A percentile compares a stretch with the other conserved stretches of the same genome.
These are phyloP conservation scores for Diaporthe sp. DNA, from an alignment of 2,329 filamentous ascomycete genomes.

Conservation along the genomic window DNA sequence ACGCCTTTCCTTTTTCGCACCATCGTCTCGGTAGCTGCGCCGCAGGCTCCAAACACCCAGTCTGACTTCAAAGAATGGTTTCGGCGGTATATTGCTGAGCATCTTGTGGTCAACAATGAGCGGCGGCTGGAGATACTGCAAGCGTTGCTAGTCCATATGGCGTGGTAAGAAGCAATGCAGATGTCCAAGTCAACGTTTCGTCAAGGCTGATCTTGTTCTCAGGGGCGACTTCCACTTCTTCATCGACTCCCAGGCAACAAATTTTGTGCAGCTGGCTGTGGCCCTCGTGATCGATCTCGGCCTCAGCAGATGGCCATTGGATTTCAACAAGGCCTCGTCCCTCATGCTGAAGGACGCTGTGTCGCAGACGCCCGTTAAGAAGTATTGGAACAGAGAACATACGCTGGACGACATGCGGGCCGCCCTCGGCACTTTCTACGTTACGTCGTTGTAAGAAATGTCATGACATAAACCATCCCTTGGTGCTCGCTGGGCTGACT, in stretches of 20 bases:
- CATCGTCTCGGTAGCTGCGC: conserved; percentile 50
- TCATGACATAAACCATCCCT: too few species aligned
- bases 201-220: neutral
- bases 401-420: conserved; percentile 54
- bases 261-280: conserved; percentile 54
- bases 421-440: conserved; percentile 55
- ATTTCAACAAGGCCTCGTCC: conserved; percentile 43
- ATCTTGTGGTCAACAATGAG: conserved; percentile 53
- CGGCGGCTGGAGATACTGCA: conserved; percentile 53
- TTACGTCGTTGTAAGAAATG: conserved; percentile 49
- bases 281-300: conserved; percentile 54
- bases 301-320: conserved; percentile 48
- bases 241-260: conserved; percentile 52
- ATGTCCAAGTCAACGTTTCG: too few species aligned
- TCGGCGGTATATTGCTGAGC: conserved; percentile 51
- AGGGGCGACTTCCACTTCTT: conserved; percentile 57
- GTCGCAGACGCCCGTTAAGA: conserved; percentile 40
- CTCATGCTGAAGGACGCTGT: conserved; percentile 51
- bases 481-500: neutral
- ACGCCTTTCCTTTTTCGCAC: conserved; percentile 54
- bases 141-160: conserved; percentile 52
- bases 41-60: conserved; percentile 49
- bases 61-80: conserved; percentile 52
- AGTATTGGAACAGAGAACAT: conserved; percentile 42
- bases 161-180: conserved; percentile 48